phyloP scores from a whole-genome alignment of 805 yeast species.

The Cyberlindnera saturnus region DNA sequence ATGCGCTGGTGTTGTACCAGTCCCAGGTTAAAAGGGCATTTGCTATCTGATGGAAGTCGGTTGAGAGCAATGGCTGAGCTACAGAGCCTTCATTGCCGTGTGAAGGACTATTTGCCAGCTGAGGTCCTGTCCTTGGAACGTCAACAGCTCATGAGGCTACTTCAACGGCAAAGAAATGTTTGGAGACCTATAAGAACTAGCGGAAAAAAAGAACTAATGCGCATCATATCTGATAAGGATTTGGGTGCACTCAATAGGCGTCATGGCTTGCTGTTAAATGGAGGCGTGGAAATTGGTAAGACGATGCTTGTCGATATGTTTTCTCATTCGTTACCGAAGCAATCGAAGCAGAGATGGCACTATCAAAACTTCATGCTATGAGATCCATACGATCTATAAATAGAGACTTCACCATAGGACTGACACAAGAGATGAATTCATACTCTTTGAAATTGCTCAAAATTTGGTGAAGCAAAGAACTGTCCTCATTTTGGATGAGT shows the following conservation, averaged over 20 bases:
- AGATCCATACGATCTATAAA: conserved; percentile 46
- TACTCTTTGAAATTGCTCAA: conserved; percentile 61
- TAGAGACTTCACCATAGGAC: conserved; percentile 19
- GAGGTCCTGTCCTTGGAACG: conserved; percentile 7
- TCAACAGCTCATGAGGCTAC: conserved; percentile 5
- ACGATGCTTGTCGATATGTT: conserved; percentile 70
- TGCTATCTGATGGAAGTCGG: conserved; percentile 52
- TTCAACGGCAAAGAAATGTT: conserved; percentile 1
- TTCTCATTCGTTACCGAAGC: conserved; percentile 57
- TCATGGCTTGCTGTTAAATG: conserved; percentile 56
- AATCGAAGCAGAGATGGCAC: conserved; percentile 64
- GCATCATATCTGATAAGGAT: conserved; percentile 53
- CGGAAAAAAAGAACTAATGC: conserved; percentile 34
- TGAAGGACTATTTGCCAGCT: conserved; percentile 51
- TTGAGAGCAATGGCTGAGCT: conserved; percentile 57
- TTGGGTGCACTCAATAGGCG: conserved; percentile 41
- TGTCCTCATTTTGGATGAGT: conserved; percentile 61
- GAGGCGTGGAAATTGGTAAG: conserved; percentile 72
- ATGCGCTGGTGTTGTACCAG: conserved; percentile 54
- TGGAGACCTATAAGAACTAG: conserved; percentile 6
- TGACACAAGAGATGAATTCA: conserved; percentile 52
- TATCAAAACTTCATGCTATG: conserved; percentile 63
- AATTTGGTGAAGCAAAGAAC: conserved; percentile 54
- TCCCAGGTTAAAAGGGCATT: conserved; percentile 45
- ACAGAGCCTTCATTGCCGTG: conserved; percentile 52